Base-by-base conservation (phyloP, 1,284 basidiomycete genomes). In the Ceratobasidium theobromae region DNA sequence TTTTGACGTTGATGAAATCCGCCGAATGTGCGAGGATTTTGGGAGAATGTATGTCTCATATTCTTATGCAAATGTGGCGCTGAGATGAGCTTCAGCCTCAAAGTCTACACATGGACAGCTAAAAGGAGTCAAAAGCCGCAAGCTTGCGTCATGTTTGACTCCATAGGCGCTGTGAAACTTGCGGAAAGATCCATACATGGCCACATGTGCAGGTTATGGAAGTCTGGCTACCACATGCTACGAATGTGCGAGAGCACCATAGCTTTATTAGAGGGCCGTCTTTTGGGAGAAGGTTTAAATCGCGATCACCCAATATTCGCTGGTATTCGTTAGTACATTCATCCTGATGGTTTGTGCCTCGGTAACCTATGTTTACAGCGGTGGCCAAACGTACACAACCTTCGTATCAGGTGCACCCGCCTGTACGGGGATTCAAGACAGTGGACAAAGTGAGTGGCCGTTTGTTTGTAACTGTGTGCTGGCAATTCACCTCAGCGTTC, bases 191-290 rank as follows among this genome's bases (percentile, higher is more conserved):
- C 62, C 45, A 25, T 40, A 21, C 35, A 43, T 18, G 27, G 41
- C 27, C 11, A 28, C n/a, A 32, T 40, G 18, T 43, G 49, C 27
- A 40, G 46, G 11, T 40, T 65, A 11, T 65, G 62, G 62, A 65
- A 65, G 51, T 32, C 21, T 12, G 62, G 62, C 14, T 65, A 65
- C 40, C 62, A 65, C 45, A 53, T 65, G 49, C 38, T 65, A 16
- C 51, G 41, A 8, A 65, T 65, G 62, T 65, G 62, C 25, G 62
- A 65, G 18, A 65, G 62, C 40, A 65, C 62, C 35, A 43, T 41
- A 16, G 27, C 30, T 25, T 45, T 53, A 18, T 38, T 65, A 35
- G 28, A 53, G 28, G n/a, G 2, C 1, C 46, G 51, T 32, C 51
- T 65, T 30, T 30, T 53, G 14, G n/a, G 46, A 12, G 51, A 65